These are phyloP conservation scores for Gastrodia elata DNA, from an alignment of 106 monocot species.

Conservation along the genomic window DNA sequence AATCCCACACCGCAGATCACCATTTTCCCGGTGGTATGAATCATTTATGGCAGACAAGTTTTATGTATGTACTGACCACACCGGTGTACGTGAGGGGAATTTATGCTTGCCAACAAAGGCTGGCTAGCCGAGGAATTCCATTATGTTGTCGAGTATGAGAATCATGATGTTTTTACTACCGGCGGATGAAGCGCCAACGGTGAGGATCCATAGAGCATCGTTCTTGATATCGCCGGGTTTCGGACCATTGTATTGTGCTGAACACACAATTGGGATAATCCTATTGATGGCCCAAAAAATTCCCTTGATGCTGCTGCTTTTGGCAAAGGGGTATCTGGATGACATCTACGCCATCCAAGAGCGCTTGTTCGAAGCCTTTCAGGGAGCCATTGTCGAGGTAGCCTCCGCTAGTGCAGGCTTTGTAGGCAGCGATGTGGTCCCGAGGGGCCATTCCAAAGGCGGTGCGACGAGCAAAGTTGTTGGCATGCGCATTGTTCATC, in stretches of 20 bases:
- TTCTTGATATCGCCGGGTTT: neutral
- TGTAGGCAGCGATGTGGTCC: conserved; percentile 21
- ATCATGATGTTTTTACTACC: conserved; percentile 6
- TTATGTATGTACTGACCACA: neutral
- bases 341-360: conserved; percentile 15
- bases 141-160: conserved; percentile 10
- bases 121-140: conserved; percentile 8
- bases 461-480: conserved; percentile 4
- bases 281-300: conserved; percentile 4
- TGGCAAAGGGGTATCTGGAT: conserved; percentile 8
- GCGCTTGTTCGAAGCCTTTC: conserved; percentile 14
- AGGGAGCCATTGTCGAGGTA: neutral
- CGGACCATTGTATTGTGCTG: conserved; percentile 4
- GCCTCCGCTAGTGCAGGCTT: neutral
- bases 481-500: conserved; percentile 6
- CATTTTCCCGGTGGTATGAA: neutral
- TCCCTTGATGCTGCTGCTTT: conserved; percentile 7
- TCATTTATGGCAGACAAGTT: conserved; percentile 6
- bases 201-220: conserved; percentile 26
- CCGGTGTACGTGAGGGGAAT: conserved; percentile 7
- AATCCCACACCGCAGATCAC: neutral
- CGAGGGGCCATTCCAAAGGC: conserved; percentile 18
- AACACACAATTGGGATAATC: conserved; percentile 7
- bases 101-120: neutral
- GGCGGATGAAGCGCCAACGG: conserved; percentile 13